Conservation (phyloP, 345 rosid species). For the Sisymbrium irio region DNA sequence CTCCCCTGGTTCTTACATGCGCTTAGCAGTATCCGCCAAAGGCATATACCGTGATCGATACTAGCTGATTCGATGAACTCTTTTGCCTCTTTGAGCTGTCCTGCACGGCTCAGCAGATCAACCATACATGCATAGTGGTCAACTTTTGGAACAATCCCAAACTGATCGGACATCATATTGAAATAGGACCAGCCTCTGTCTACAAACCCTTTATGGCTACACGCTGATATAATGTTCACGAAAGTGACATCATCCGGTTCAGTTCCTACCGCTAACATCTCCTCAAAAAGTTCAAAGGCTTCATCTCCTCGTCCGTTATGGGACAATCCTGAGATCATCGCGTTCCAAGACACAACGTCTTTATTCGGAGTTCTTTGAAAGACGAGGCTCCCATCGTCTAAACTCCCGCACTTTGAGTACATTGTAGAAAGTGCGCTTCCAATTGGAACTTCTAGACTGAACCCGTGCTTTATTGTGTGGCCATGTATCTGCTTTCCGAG, state of each 20-base stretch:
- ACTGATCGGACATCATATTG: conserved; percentile 48
- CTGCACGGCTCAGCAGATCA: conserved; percentile 75
- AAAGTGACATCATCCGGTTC: conserved; percentile 65
- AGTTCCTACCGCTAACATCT: conserved; percentile 51
- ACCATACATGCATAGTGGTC: conserved; percentile 87
- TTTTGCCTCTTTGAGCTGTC: conserved; percentile 59
- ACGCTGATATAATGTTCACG: conserved; percentile 62
- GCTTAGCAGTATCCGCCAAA: conserved; percentile 64
- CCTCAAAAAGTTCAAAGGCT: conserved; percentile 56
- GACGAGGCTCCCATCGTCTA: conserved; percentile 48
- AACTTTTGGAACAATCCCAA: conserved; percentile 52
- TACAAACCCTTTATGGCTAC: conserved; percentile 73
- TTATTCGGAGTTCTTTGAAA: conserved; percentile 50
- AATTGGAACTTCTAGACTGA: conserved; percentile 42
- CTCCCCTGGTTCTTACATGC: conserved; percentile 63
- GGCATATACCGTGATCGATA: conserved; percentile 58
- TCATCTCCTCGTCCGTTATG: conserved; percentile 47
- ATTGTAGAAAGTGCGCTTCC: conserved; percentile 55
- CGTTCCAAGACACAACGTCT: conserved; percentile 58
- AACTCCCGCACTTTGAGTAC: conserved; percentile 54
- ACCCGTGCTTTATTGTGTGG: conserved; percentile 49
- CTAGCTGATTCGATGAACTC: conserved; percentile 66
- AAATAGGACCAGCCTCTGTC: conserved; percentile 60
- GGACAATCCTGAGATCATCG: conserved; percentile 56
- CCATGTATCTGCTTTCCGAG: conserved; percentile 78